A percentile compares a stretch with the other conserved stretches of the same genome.
Evolutionary conservation across 1,139 yeast species (phyloP).

Genomic region (Trichomonascaceae sp.): DNA sequence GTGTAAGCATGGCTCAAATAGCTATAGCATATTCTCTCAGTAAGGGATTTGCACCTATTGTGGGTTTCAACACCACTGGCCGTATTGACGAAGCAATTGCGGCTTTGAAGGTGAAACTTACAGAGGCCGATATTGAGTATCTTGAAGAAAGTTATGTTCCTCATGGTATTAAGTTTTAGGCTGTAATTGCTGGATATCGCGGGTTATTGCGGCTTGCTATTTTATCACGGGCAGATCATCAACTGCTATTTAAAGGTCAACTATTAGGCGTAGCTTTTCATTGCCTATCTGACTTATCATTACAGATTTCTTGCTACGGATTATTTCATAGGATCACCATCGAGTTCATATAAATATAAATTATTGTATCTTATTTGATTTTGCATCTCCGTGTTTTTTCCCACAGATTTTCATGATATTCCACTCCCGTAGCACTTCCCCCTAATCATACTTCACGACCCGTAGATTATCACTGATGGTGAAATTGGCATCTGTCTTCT

Average conservation of each 20-base stretch:
- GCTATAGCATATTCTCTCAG: conserved; percentile 50
- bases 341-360: background rate
- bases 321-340: too few relatives aligned
- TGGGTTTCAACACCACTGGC: conserved; percentile 46
- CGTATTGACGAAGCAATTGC: conserved; percentile 50
- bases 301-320: too few relatives aligned
- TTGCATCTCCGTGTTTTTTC: too few relatives aligned
- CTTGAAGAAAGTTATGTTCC: conserved; percentile 48
- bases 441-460: background rate
- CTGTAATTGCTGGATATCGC: background rate
- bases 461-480: conserved; percentile 30
- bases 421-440: background rate
- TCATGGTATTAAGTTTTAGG: conserved; percentile 4
- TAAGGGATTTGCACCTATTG: conserved; percentile 49
- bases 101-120: conserved; percentile 40
- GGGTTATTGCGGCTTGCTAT: background rate
- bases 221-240: too few relatives aligned
- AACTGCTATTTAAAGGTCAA: too few relatives aligned
- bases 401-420: too few relatives aligned
- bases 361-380: too few relatives aligned
- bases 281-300: too few relatives aligned
- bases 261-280: too few relatives aligned
- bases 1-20: conserved; percentile 46
- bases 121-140: conserved; percentile 41
- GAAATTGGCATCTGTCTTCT: conserved; percentile 37